A percentile compares a stretch with the other conserved stretches of the same genome.
These are phyloP conservation scores for Tetrastigma voinierianum DNA, from an alignment of 164 flowering plant species.

Conservation along the genomic window DNA sequence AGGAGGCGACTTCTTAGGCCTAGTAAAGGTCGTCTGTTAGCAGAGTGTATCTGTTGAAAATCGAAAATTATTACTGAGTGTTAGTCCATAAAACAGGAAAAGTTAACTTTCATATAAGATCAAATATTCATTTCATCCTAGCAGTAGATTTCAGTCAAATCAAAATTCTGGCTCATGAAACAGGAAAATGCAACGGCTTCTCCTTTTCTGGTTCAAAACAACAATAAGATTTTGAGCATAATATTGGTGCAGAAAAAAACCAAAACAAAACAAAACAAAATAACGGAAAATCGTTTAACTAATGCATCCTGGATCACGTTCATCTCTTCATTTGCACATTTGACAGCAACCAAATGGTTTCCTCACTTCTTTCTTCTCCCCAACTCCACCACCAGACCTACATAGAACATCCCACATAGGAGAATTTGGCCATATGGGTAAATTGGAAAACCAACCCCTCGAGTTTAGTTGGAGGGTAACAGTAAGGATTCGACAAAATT, in stretches of 20 bases:
- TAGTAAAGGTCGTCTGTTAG: too few relatives aligned
- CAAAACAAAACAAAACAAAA: too few relatives aligned
- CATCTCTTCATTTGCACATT: neutral
- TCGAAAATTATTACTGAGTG: too few relatives aligned
- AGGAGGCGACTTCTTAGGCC: too few relatives aligned
- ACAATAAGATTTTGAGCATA: neutral
- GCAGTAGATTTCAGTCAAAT: neutral
- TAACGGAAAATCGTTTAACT: neutral
- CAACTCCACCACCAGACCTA: slow-evolving; percentile 41
- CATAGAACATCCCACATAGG: neutral
- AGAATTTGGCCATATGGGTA: too few relatives aligned
- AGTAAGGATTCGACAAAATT: too few relatives aligned
- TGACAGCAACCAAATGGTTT: neutral
- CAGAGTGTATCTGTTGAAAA: too few relatives aligned
- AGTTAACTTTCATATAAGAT: too few relatives aligned
- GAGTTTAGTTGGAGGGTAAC: too few relatives aligned
- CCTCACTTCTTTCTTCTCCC: slow-evolving; percentile 36
- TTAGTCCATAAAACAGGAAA: too few relatives aligned
- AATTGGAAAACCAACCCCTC: too few relatives aligned
- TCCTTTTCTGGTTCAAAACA: neutral
- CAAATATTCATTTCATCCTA: neutral
- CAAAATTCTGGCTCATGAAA: neutral
- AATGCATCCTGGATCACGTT: neutral
- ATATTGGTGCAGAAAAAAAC: neutral
- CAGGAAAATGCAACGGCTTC: neutral